Conservation (phyloP, 2,329 filamentous ascomycete species). For the Teratosphaeria viscida region DNA sequence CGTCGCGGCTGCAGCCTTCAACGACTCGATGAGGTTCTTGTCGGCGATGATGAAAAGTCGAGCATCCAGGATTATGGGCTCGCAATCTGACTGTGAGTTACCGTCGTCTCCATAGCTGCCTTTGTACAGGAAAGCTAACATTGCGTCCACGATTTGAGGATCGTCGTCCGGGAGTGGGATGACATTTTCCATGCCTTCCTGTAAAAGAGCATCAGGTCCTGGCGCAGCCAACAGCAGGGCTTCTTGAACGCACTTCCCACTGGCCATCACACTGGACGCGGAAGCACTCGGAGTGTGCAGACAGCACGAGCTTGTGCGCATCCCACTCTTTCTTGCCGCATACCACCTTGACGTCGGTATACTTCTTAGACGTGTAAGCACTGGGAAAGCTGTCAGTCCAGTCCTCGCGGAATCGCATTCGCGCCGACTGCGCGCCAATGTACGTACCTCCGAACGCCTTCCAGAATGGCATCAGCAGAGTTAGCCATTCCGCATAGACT, state of each 20-base stretch:
- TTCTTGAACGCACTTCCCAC: not conserved
- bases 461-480: not conserved
- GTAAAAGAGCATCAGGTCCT: not conserved
- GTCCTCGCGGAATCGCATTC: not conserved
- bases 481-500: not conserved
- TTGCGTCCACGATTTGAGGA: constrained; percentile 5
- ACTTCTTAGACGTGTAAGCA: not conserved
- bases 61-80: constrained; percentile 10
- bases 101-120: constrained; percentile 7
- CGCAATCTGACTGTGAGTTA: constrained; percentile 9
- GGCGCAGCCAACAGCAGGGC: not conserved
- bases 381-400: not conserved
- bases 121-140: constrained; percentile 10
- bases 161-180: constrained; percentile 1
- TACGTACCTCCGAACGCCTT: not conserved
- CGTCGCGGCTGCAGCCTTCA: constrained; percentile 22
- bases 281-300: not conserved
- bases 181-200: not conserved
- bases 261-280: not conserved
- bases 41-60: constrained; percentile 24
- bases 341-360: not conserved
- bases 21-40: constrained; percentile 22
- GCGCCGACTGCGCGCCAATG: not conserved
- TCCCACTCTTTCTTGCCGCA: constrained; percentile 12
- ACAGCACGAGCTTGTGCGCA: not conserved